Evolutionary conservation across 495 filamentous ascomycete species (phyloP), one percentile per base, ranked within the genome.

Genomic region (Trichoderma virens): DNA sequence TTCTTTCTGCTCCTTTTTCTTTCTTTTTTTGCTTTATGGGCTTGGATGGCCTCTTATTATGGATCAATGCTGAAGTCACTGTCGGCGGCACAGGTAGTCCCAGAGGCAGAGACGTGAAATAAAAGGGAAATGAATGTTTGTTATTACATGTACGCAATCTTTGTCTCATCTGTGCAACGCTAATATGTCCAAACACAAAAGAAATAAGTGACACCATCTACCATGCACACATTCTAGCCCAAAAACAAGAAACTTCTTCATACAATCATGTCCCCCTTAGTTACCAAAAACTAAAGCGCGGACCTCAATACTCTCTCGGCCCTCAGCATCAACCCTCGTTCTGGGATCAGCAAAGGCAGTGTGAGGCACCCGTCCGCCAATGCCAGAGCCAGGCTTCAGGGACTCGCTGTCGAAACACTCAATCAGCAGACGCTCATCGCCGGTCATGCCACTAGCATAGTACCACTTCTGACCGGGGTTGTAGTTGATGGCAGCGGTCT

Each of bases 251-350:
- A 9, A 16, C 1, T 13, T 41, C 30, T 23, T 28, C 59, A 2
- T 9, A 5, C 32, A 3, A 47, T 20, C 6, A 20, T 20, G 8
- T 68, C 69, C 67, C 34, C 11, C 27, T 78, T 67, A 90, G 23
- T 76, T 73, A 0, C 90, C 90, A 82, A 95, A 93, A 13, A 96
- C 86, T 74, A 96, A 78, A 20, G 91, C 88, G 71, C 90, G 80
- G 20, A 96, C 89, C 74, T 95, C 91, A 74, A 97, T 93, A 73
- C 91, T 95, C 81, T 94, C 89, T 71, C 88, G 79, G 20, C 75
- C 75, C 69, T 80, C 80, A 16, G 80, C 86, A 28, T 81, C 88
- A 34, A 79, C 74, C 31, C 81, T 79, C 18, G 86, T 89, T 69
- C 84, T 79, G 32, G 86, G 85, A 75, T 96, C 88, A 62, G 77